Conservation (phyloP, 179 eudicot genomes). For the Actinidia arguta region DNA sequence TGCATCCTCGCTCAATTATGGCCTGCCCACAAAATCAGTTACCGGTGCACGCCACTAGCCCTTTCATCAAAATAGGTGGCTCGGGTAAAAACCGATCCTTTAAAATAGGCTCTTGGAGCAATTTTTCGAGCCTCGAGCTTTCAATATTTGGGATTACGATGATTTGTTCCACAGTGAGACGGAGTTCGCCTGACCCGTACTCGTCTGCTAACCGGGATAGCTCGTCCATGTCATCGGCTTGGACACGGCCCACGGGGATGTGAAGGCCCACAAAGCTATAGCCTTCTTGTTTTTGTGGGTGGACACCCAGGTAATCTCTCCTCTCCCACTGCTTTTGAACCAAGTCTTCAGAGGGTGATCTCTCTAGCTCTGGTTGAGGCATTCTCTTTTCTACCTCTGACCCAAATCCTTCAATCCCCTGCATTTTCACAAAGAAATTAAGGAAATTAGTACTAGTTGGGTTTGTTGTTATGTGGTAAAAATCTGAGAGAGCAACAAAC, state of each 20-base stretch:
- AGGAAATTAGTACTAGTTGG: not conserved
- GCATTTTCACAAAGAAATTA: slow-evolving; percentile 20
- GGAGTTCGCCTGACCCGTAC: slow-evolving; percentile 92
- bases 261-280: slow-evolving; percentile 88
- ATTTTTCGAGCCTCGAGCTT: slow-evolving; percentile 66
- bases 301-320: slow-evolving; percentile 84
- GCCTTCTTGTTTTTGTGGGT: slow-evolving; percentile 93
- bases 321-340: slow-evolving; percentile 81
- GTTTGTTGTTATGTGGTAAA: not conserved
- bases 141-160: slow-evolving; percentile 83
- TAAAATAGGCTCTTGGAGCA: slow-evolving; percentile 80
- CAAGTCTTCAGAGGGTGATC: slow-evolving; percentile 78
- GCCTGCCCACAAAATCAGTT: slow-evolving; percentile 96
- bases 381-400: slow-evolving; percentile 92
- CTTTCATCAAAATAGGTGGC: slow-evolving; percentile 82
- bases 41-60: slow-evolving; percentile 95
- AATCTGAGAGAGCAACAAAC: too few relatives aligned
- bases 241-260: slow-evolving; percentile 91
- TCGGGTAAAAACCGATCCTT: slow-evolving; percentile 68
- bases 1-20: slow-evolving; percentile 91
- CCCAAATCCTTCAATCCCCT: slow-evolving; percentile 93
- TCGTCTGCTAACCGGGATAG: slow-evolving; percentile 84
- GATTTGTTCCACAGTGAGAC: slow-evolving; percentile 96
- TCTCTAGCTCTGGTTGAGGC: slow-evolving; percentile 72
- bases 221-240: slow-evolving; percentile 95